Evolutionary conservation across 2,329 filamentous ascomycete species (phyloP), one percentile per base, ranked within the genome.

Genomic region (Penicillium polonicum): DNA sequence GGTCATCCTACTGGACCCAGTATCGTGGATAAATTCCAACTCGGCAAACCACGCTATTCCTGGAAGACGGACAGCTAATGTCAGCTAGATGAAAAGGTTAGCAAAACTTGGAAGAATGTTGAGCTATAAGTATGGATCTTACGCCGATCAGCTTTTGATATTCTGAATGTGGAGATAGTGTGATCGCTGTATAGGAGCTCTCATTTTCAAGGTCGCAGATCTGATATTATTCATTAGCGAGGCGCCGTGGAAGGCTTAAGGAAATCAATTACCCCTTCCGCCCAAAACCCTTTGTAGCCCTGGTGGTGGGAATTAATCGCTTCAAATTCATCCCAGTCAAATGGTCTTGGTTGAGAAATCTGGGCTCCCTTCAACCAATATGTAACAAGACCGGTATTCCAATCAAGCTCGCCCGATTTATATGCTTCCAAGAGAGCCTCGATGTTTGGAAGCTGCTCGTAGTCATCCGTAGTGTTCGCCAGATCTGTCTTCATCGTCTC

Each of bases 291-390:
- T 31, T 45, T 25, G 4, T 45, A 1, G 2, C 19, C 43, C 3
- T 13, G 3, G 25, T 27, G 7, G n/a, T 39, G 13, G 5, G 41
- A 9, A 6, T 38, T 56, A 9, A 56, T 45, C 3, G 41, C 19
- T 21, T 45, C 48, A n/a, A 56, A 41, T 51, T 56, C 54, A 38
- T 52, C 41, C 54, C 54, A 52, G n/a, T 56, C 25, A 8, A 56
- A 56, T n/a, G 12, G 23, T 39, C 48, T 51, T 45, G 54, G 54
- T 38, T 52, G 39, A 17, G 33, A 52, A 10, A 56, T 25, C 10
- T 27, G 54, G 6, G 17, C 12, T 5, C 54, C 54, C 3, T 39
- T 45, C 9, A 41, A 27, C 54, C 54, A 56, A 27, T 56, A 56
- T 2, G 54, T 56, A 10, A 56, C 39, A 21, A 52, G 36, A 3